phyloP scores from a whole-genome alignment of 2,329 filamentous ascomycete genomes.

The Claviceps quebecensis region DNA sequence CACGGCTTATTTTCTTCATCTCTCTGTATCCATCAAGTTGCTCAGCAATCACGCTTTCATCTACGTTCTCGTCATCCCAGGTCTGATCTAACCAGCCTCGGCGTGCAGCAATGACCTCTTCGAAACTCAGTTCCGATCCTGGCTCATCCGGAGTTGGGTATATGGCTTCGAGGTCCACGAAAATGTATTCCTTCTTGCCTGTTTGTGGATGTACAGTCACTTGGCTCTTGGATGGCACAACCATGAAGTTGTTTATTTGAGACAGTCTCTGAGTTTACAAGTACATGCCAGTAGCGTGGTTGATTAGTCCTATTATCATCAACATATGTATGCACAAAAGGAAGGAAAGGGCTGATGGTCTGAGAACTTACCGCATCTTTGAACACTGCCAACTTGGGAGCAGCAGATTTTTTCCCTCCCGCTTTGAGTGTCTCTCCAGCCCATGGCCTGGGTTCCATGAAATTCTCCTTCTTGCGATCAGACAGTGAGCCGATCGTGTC shows the following conservation, averaged over 20 bases:
- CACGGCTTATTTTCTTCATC: conserved; percentile 18
- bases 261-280: conserved; percentile 39
- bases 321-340: conserved; percentile 44
- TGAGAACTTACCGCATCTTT: conserved; percentile 66
- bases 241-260: conserved; percentile 51
- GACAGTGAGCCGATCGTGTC: conserved; percentile 77
- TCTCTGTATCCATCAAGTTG: conserved; percentile 15
- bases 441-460: conserved; percentile 76
- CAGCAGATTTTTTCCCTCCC: conserved; percentile 63
- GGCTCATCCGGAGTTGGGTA: conserved; percentile 65
- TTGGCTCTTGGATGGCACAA: conserved; percentile 60
- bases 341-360: too few relatives aligned
- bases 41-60: conserved; percentile 19
- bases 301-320: conserved; percentile 96
- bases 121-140: conserved; percentile 71
- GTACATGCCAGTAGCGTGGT: conserved; percentile 29
- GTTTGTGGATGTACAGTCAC: conserved; percentile 70
- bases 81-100: conserved; percentile 52
- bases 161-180: conserved; percentile 71
- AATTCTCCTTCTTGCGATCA: conserved; percentile 90
- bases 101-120: conserved; percentile 71
- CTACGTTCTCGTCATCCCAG: conserved; percentile 35
- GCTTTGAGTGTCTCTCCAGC: conserved; percentile 79
- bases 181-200: conserved; percentile 73
- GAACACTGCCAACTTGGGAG: conserved; percentile 78